Evolutionary conservation across 2,329 filamentous ascomycete species (phyloP).

Genomic region (Diplocarpon rosae): DNA sequence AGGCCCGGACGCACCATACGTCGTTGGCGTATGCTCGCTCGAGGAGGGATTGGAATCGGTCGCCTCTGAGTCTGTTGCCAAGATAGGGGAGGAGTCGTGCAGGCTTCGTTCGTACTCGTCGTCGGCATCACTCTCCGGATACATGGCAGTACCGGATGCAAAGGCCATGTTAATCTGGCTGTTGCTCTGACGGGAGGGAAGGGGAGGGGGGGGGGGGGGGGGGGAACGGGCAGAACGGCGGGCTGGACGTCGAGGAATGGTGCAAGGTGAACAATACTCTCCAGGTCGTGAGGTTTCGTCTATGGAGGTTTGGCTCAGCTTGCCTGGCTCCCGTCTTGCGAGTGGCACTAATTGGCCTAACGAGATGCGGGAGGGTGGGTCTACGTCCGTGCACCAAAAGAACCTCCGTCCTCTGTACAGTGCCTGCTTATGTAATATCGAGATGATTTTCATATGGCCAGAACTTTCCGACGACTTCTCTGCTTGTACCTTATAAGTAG

Average conservation of each 20-base stretch:
- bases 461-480: no score
- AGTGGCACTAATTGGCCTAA: background rate
- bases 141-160: conserved; percentile 51
- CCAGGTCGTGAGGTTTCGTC: background rate
- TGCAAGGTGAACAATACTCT: background rate
- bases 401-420: background rate
- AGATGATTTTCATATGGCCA: no score
- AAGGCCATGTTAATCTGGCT: conserved; percentile 36
- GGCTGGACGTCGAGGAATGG: background rate
- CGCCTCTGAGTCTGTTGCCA: conserved; percentile 53
- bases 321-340: background rate
- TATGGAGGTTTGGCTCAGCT: no score
- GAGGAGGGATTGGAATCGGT: conserved; percentile 61
- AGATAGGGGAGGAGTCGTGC: conserved; percentile 42
- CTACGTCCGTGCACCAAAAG: conserved; percentile 1
- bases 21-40: conserved; percentile 66
- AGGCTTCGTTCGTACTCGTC: conserved; percentile 73
- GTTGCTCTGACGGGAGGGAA: background rate
- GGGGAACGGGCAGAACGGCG: background rate
- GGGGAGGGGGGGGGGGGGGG: background rate
- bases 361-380: background rate
- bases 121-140: conserved; percentile 71
- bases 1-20: conserved; percentile 56
- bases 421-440: no score
- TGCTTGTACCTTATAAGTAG: no score